A percentile compares a stretch with the other conserved stretches of the same genome.
These are phyloP conservation scores for Ophiostoma ulmi DNA, from an alignment of 2,329 filamentous ascomycete genomes.

Conservation along the genomic window DNA sequence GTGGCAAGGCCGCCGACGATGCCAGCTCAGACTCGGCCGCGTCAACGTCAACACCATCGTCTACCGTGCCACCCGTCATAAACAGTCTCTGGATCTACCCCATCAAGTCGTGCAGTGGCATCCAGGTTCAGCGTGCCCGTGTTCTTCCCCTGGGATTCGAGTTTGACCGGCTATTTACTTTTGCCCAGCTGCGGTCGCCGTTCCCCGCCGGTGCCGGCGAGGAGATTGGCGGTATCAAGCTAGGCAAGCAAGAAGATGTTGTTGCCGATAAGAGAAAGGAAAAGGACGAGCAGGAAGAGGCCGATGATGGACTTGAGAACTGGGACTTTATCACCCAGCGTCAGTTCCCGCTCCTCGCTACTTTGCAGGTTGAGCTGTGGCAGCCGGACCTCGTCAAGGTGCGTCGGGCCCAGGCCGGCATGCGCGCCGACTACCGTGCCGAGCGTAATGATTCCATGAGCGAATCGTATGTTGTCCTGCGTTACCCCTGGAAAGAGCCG, in stretches of 20 bases:
- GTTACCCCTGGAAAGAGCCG: slow-evolving; percentile 56
- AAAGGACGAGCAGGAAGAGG: slow-evolving; percentile 36
- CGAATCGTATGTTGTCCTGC: slow-evolving; percentile 59
- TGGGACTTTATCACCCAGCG: slow-evolving; percentile 71
- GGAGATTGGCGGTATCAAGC: slow-evolving; percentile 7
- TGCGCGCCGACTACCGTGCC: slow-evolving; percentile 24
- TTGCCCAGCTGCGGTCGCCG: slow-evolving; percentile 61
- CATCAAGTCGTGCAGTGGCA: slow-evolving; percentile 72
- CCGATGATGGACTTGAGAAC: slow-evolving; percentile 39
- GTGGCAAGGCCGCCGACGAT: neutral
- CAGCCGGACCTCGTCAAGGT: slow-evolving; percentile 57
- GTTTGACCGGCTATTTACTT: slow-evolving; percentile 77
- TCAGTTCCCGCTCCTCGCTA: slow-evolving; percentile 64
- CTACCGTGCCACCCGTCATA: slow-evolving; percentile 30
- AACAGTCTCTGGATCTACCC: slow-evolving; percentile 75
- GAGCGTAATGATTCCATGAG: slow-evolving; percentile 40
- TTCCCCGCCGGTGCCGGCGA: slow-evolving; percentile 40
- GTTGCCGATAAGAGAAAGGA: neutral
- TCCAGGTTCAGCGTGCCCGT: slow-evolving; percentile 63
- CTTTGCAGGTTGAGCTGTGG: slow-evolving; percentile 64
- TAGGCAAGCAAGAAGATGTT: neutral
- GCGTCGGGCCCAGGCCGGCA: slow-evolving; percentile 38
- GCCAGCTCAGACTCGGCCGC: neutral
- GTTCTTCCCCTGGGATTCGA: slow-evolving; percentile 66
- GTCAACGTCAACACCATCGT: slow-evolving; percentile 23